Evolutionary conservation across 2,329 filamentous ascomycete genomes (phyloP).

Genomic region (Ophiostoma perfectum): DNA sequence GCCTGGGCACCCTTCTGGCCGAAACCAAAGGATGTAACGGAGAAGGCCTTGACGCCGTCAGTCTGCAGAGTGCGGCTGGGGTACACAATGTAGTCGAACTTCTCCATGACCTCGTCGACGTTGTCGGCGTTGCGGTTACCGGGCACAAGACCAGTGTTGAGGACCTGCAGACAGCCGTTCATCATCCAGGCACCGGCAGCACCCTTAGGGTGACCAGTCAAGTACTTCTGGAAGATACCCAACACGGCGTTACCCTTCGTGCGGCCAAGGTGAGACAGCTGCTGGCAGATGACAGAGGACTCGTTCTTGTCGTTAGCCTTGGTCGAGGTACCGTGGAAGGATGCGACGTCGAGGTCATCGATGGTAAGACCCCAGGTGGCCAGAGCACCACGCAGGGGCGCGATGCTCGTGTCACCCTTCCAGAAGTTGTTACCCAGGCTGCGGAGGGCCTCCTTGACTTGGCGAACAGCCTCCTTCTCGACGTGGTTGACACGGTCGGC

Average conservation of each 20-base stretch:
- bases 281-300: slow-evolving; percentile 93
- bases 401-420: slow-evolving; percentile 90
- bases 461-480: slow-evolving; percentile 77
- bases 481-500: slow-evolving; percentile 81
- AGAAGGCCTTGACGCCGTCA: slow-evolving; percentile 97
- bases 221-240: slow-evolving; percentile 98
- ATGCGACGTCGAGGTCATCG: slow-evolving; percentile 89
- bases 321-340: slow-evolving; percentile 98
- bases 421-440: slow-evolving; percentile 98
- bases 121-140: slow-evolving; percentile 99
- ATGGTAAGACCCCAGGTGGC: slow-evolving; percentile 98
- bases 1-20: slow-evolving; percentile 98
- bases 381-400: slow-evolving; percentile 88
- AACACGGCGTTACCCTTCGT: slow-evolving; percentile 94
- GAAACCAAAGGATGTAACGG: slow-evolving; percentile 97
- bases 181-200: slow-evolving; percentile 99
- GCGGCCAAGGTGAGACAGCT: slow-evolving; percentile 88
- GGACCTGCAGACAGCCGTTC: slow-evolving; percentile 93
- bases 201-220: slow-evolving; percentile 98
- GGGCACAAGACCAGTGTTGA: slow-evolving; percentile 89
- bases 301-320: slow-evolving; percentile 99
- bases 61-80: slow-evolving; percentile 94
- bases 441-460: slow-evolving; percentile 87
- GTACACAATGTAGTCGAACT: slow-evolving; percentile 97
- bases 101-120: slow-evolving; percentile 90